Conservation (phyloP, 345 rosid species). For the Acer yangbiense region DNA sequence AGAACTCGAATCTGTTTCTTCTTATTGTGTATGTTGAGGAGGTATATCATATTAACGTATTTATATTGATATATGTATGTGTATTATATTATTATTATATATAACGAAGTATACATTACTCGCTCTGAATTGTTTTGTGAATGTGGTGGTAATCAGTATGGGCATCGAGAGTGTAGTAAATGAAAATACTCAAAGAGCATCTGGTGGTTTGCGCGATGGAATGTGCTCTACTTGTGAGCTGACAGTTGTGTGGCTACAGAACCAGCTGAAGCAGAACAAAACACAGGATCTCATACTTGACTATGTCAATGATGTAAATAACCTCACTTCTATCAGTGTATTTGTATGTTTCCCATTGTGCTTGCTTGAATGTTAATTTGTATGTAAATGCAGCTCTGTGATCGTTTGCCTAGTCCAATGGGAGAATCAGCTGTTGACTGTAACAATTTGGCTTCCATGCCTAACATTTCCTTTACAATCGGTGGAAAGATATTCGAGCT, state of each 20-base stretch:
- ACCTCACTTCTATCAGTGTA: neutral
- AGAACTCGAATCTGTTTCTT: neutral
- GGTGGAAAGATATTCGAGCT: slow-evolving; percentile 61
- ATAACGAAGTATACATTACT: neutral
- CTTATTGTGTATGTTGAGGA: neutral
- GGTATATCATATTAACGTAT: neutral
- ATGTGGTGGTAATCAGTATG: slow-evolving; percentile 37
- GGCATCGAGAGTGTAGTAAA: slow-evolving; percentile 63
- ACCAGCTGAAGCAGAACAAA: slow-evolving; percentile 57
- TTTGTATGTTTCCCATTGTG: neutral
- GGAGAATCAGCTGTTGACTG: slow-evolving; percentile 77
- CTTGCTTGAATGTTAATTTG: slow-evolving; percentile 6
- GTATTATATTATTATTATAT: neutral
- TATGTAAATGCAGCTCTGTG: slow-evolving; percentile 52
- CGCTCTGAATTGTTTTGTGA: slow-evolving; percentile 1
- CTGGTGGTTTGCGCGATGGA: slow-evolving; percentile 38
- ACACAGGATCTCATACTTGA: slow-evolving; percentile 51
- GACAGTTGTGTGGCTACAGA: slow-evolving; percentile 72
- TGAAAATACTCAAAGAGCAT: slow-evolving; percentile 29
- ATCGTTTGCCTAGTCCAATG: slow-evolving; percentile 69
- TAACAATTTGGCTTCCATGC: slow-evolving; percentile 52
- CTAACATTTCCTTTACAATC: slow-evolving; percentile 60
- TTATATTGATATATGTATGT: neutral
- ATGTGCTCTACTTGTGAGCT: slow-evolving; percentile 70
- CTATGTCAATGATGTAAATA: slow-evolving; percentile 54